phyloP scores from a whole-genome alignment of 768 basidiomycete genomes.

The Tremella fuciformis region DNA sequence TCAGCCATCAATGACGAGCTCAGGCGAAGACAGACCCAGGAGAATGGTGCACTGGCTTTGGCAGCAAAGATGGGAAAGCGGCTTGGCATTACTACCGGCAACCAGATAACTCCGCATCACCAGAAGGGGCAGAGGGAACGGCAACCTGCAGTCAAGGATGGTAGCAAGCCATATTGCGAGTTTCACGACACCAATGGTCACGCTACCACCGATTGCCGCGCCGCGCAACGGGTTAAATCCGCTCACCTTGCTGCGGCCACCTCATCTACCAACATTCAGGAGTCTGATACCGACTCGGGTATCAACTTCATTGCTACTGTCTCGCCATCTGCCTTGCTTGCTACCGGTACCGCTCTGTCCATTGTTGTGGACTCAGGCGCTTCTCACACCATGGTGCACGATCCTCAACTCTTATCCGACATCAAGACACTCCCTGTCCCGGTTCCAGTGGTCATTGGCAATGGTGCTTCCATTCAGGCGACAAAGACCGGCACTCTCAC shows the following conservation, averaged over 20 bases:
- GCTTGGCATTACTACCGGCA: no score
- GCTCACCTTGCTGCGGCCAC: not conserved
- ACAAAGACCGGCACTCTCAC: not conserved
- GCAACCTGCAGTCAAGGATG: not conserved
- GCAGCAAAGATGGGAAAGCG: not conserved
- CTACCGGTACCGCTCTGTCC: not conserved
- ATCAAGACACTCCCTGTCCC: not conserved
- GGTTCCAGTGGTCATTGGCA: not conserved
- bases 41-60: not conserved
- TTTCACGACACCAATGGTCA: no score
- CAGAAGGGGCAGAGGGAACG: not conserved
- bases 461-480: not conserved
- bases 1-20: not conserved
- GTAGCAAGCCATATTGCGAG: no score
- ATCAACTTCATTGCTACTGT: not conserved
- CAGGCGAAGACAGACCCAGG: no score
- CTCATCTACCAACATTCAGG: not conserved
- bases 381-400: not conserved
- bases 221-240: not conserved
- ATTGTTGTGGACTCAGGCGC: not conserved
- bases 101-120: no score
- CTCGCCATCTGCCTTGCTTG: not conserved
- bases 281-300: not conserved
- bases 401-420: not conserved
- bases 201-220: not conserved